phyloP scores from a whole-genome alignment of 495 filamentous ascomycete species.

The Penicillium manginii region DNA sequence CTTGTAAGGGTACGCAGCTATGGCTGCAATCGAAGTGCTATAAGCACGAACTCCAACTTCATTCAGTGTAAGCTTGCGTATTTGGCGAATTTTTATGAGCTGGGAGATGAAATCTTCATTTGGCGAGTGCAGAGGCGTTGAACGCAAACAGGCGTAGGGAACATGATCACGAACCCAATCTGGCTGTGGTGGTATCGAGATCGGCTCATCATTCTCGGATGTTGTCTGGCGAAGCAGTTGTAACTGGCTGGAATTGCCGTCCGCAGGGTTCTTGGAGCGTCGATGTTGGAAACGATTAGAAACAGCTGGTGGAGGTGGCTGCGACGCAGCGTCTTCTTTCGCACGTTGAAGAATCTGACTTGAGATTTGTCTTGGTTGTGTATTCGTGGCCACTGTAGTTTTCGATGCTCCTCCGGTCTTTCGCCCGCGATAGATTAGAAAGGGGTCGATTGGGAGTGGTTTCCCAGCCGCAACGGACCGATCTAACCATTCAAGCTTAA shows the following conservation, averaged over 20 bases:
- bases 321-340: constrained; percentile 47
- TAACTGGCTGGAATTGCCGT: constrained; percentile 17
- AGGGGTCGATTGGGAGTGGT: constrained; percentile 62
- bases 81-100: constrained; percentile 72
- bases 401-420: constrained; percentile 20
- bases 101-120: constrained; percentile 78
- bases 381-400: background rate
- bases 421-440: constrained; percentile 65
- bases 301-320: constrained; percentile 17
- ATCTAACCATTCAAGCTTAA: constrained; percentile 77
- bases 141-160: constrained; percentile 81
- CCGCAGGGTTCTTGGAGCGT: constrained; percentile 24
- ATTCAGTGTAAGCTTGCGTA: constrained; percentile 71
- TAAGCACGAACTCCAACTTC: constrained; percentile 86
- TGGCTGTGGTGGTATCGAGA: constrained; percentile 61
- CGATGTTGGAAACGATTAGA: constrained; percentile 14
- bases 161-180: constrained; percentile 68
- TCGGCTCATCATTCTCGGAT: constrained; percentile 66
- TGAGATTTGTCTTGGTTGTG: constrained; percentile 10
- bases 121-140: constrained; percentile 67
- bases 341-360: constrained; percentile 56
- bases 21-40: constrained; percentile 78
- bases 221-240: constrained; percentile 66
- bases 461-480: constrained; percentile 57
- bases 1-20: constrained; percentile 79